Evolutionary conservation across 179 eudicot species (phyloP).

Genomic region (Beta corolliflora): DNA sequence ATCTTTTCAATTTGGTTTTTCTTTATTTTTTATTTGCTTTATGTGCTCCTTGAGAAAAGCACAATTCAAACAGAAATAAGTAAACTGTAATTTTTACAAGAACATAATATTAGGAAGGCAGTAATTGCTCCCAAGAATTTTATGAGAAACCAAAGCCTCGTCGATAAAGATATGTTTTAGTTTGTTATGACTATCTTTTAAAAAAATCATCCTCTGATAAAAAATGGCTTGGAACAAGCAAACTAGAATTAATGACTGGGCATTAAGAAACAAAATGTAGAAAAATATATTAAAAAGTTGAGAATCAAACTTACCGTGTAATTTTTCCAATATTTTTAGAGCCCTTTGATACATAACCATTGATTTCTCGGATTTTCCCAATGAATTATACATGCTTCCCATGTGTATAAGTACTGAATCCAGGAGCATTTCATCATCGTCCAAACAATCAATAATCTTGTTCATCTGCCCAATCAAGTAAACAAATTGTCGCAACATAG

Average conservation of each 20-base stretch:
- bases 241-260: not conserved
- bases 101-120: not conserved
- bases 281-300: not conserved
- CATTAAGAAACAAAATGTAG: not conserved
- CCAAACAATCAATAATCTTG: slow-evolving; percentile 50
- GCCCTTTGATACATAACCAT: slow-evolving; percentile 58
- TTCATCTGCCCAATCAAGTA: slow-evolving; percentile 50
- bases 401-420: slow-evolving; percentile 78
- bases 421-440: slow-evolving; percentile 59
- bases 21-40: not conserved
- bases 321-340: slow-evolving; percentile 49
- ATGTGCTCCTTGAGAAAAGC: not conserved
- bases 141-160: not conserved
- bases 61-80: not conserved
- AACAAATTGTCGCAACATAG: not conserved
- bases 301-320: slow-evolving; percentile 52
- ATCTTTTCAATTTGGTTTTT: not conserved
- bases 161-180: not conserved
- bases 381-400: slow-evolving; percentile 80
- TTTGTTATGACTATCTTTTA: not conserved
- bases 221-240: not conserved
- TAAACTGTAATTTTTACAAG: not conserved
- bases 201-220: not conserved
- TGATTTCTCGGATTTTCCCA: slow-evolving; percentile 63
- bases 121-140: not conserved